Base-by-base conservation (phyloP, 2,329 filamentous ascomycete genomes). In the Penicillium nordicum region DNA sequence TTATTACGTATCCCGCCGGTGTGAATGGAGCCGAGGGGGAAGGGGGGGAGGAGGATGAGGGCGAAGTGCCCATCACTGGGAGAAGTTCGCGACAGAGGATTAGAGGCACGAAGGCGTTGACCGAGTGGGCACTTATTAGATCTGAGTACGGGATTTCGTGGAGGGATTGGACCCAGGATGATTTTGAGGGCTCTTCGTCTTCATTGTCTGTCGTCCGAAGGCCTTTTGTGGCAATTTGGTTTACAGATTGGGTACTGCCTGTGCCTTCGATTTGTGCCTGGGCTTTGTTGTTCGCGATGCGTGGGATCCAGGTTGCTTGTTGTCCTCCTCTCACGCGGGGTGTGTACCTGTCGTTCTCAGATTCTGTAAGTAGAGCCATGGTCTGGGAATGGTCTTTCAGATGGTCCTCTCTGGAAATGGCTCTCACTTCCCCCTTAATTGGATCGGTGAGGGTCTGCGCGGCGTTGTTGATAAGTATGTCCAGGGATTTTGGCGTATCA, bases 391-490 rank as follows among this genome's bases (percentile, higher is more conserved):
- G 29, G 34, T 47, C 43, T 50, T 60, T 59, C 10, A 69, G 37
- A 11, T 56, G 25, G 18, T 56, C 54, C 41, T 71, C 69, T n/a
- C 62, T 55, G 14, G 58, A 45, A 10, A 75, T 63, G 0, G 69
- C 69, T 21, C 29, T 58, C n/a, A 63, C 38, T 44, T 75, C 72
- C 30, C 64, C 68, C 36, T 58, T 55, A 10, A 72, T 41, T 8
- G 69, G 67, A 42, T 76, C 74, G 0, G 72, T 74, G 38, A 74
- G 55, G 1, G 72, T 75, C 58, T 75, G 73, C 4, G 74, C 73
- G 1, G 74, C 74, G 47, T 76, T 76, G 46, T 75, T 76, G 60
- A 76, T 67, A 43, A 76, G 49, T 7, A 76, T 65, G 55, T 74
- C 64, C 10, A 76, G 59, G 18, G 43, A 9, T 29, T 11, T 30